Conservation (phyloP, 371 early-diverging fungal species). For the Batkoa obscura region DNA sequence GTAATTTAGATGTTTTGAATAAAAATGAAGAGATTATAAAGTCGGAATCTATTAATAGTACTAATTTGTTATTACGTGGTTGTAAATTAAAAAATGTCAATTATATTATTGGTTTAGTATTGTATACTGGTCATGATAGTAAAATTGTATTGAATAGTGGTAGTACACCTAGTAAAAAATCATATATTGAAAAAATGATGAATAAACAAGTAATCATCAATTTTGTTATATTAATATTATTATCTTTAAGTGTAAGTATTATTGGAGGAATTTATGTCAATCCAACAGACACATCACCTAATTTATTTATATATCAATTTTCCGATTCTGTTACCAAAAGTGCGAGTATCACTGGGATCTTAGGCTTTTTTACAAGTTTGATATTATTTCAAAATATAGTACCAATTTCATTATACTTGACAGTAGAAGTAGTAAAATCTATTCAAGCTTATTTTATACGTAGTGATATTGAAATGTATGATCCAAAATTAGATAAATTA, state of each 20-base stretch:
- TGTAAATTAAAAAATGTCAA: constrained; percentile 74
- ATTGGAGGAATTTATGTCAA: neutral
- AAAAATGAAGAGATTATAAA: constrained; percentile 16
- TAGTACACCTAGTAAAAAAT: constrained; percentile 67
- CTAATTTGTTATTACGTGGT: constrained; percentile 78
- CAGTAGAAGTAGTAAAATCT: constrained; percentile 74
- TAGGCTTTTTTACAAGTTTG: constrained; percentile 46
- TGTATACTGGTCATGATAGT: constrained; percentile 82
- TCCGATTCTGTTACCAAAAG: neutral
- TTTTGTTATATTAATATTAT: neutral
- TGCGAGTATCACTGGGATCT: constrained; percentile 1
- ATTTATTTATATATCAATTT: neutral
- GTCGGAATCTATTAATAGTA: constrained; percentile 39
- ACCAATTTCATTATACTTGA: constrained; percentile 92
- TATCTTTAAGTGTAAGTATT: neutral
- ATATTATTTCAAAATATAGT: constrained; percentile 91
- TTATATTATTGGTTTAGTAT: constrained; percentile 62
- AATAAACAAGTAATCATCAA: constrained; percentile 44
- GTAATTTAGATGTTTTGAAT: constrained; percentile 44
- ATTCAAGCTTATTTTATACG: constrained; percentile 56
- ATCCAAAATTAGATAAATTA: constrained; percentile 52
- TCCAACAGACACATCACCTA: neutral
- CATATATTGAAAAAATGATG: constrained; percentile 73
- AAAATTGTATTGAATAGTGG: constrained; percentile 80
- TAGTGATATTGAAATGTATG: constrained; percentile 40